These are phyloP conservation scores for Boletus pseudo-olivaceus DNA, from an alignment of 768 basidiomycete species.

Conservation along the genomic window DNA sequence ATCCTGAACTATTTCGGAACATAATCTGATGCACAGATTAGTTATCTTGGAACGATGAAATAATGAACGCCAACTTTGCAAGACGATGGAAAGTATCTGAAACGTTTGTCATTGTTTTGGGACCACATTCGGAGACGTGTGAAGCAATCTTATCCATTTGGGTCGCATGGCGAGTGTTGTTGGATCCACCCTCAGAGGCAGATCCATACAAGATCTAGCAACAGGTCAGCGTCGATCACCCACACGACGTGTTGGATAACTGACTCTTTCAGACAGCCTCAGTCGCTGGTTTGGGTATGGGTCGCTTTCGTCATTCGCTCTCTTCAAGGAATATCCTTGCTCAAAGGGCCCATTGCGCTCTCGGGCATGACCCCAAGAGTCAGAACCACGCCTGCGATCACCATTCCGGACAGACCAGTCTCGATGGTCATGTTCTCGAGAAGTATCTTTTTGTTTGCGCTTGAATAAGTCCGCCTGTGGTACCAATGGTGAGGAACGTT, in stretches of 20 bases:
- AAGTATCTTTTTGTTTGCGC: conserved; percentile 23
- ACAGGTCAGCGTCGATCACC: conserved; percentile 9
- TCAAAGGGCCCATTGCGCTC: conserved; percentile 17
- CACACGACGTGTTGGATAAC: conserved; percentile 7
- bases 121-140: background rate
- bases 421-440: conserved; percentile 23
- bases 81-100: conserved; percentile 39
- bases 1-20: conserved; percentile 44
- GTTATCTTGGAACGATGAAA: conserved; percentile 5
- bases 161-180: conserved; percentile 1
- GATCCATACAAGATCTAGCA: conserved; percentile 13
- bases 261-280: conserved; percentile 26
- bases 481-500: conserved; percentile 36
- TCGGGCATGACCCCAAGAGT: conserved; percentile 18
- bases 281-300: conserved; percentile 28
- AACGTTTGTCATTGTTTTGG: conserved; percentile 8
- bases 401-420: conserved; percentile 19
- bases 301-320: conserved; percentile 23
- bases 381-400: conserved; percentile 25
- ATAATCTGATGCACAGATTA: conserved; percentile 36
- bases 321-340: conserved; percentile 22
- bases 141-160: conserved; percentile 7
- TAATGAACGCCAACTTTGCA: conserved; percentile 27
- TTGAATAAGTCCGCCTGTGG: conserved; percentile 45
- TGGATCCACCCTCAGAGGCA: conserved; percentile 2